Base-by-base conservation (phyloP, 257 asterid species). In the Voacanga thouarsii region DNA sequence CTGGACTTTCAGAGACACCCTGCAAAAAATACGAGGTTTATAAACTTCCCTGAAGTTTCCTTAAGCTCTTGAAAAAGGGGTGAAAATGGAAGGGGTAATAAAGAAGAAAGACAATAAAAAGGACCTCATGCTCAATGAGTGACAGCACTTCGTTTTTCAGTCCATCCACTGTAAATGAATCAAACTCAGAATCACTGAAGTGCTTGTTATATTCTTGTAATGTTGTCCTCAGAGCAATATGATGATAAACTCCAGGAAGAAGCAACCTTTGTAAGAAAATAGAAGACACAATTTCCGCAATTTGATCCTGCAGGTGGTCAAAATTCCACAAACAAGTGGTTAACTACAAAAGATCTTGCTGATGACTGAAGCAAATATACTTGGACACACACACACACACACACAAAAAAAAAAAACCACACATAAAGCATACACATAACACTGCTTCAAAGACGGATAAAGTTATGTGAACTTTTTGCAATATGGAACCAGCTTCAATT, bases 141-240 rank as follows among this genome's bases (percentile, higher is more conserved):
- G 96, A 89, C 78, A 90, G 85, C 76, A 95, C 84, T 84, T 95
- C 98, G 81, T 89, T 86, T 88, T 90, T 95, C 85, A 95, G 91
- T 79, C 97, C 97, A 66, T 92, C 91, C 75, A 84, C 86, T 68
- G 96, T 90, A 81, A 90, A 82, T 55, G 94, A 90, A 64, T 84
- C 83, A 77, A 95, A 91, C 78, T 95, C 99, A 18, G 97, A 85
- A 85, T 93, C 94, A 74, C 93, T 88, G 79, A 86, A 89, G 84
- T 83, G 89, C 87, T 86, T 93, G 89, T 88, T 87, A 84, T 86
- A 87, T 76, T 91, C 89, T 78, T 87, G 92, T 68, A 95, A 85
- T n/a, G 99, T 93, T 80, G 85, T 86, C 82, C 91, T 89, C 70
- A 95, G 90, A 82, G 86, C 92, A 75, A 88, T 78, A 79, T 78